These are phyloP conservation scores for Polyplosphaeria fusca DNA, from an alignment of 495 filamentous ascomycete species.

Conservation along the genomic window DNA sequence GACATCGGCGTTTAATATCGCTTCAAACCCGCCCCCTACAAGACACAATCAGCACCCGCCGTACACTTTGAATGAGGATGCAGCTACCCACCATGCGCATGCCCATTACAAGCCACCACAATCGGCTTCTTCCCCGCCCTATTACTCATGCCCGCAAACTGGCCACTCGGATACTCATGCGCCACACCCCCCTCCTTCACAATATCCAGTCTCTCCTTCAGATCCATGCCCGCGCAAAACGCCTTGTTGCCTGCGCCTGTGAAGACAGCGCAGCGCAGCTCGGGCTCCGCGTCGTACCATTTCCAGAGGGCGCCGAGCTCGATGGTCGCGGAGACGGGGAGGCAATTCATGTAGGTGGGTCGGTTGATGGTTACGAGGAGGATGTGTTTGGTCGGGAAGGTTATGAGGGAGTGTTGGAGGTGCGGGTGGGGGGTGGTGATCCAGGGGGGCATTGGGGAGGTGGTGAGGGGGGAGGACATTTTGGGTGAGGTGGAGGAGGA, in stretches of 20 bases:
- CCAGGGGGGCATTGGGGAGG: constrained; percentile 29
- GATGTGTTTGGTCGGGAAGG: constrained; percentile 36
- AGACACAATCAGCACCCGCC: not conserved
- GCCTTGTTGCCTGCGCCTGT: constrained; percentile 33
- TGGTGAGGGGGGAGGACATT: constrained; percentile 31
- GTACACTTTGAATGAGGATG: no score
- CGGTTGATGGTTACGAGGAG: constrained; percentile 38
- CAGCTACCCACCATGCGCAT: constrained; percentile 18
- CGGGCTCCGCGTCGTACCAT: constrained; percentile 36
- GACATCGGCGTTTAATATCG: constrained; percentile 19
- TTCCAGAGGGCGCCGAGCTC: constrained; percentile 36
- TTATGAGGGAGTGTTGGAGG: constrained; percentile 30
- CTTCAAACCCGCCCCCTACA: constrained; percentile 20
- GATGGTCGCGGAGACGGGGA: constrained; percentile 31
- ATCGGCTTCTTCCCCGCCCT: constrained; percentile 29
- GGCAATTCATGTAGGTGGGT: constrained; percentile 34
- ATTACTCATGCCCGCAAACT: constrained; percentile 27
- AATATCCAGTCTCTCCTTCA: constrained; percentile 31
- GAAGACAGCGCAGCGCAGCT: constrained; percentile 34
- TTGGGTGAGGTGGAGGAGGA: no score
- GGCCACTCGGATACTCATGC: constrained; percentile 16
- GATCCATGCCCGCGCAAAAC: constrained; percentile 37
- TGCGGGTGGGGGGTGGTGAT: constrained; percentile 32
- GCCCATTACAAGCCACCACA: constrained; percentile 25
- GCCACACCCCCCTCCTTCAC: constrained; percentile 15